Conservation (phyloP, 352 stramenopile species). For the Globisporangium cederbergense region DNA sequence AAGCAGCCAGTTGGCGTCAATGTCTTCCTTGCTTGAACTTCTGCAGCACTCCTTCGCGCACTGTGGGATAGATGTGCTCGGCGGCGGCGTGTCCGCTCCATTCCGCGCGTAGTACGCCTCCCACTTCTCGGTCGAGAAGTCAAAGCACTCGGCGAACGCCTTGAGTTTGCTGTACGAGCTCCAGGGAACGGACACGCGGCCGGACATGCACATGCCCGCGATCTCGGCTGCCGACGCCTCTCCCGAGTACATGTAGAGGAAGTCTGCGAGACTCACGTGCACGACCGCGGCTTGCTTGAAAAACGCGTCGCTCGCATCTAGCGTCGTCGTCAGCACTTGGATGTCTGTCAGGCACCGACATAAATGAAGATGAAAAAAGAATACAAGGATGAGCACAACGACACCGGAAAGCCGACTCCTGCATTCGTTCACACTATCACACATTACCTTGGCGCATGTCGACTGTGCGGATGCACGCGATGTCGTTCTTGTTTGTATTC, state of each 20-base stretch:
- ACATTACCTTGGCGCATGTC: constrained; percentile 67
- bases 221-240: constrained; percentile 75
- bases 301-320: constrained; percentile 52
- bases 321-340: constrained; percentile 42
- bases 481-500: constrained; percentile 30
- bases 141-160: constrained; percentile 81
- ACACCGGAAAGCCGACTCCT: not conserved
- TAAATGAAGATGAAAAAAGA: not conserved
- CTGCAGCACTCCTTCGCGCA: constrained; percentile 65
- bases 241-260: constrained; percentile 87
- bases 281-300: constrained; percentile 63
- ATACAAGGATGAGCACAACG: constrained; percentile 2
- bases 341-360: constrained; percentile 30
- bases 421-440: not conserved
- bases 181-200: constrained; percentile 81
- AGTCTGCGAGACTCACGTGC: constrained; percentile 72
- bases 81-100: constrained; percentile 20
- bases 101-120: constrained; percentile 65
- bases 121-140: constrained; percentile 84
- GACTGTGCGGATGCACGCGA: constrained; percentile 72
- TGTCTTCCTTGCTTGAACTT: constrained; percentile 67
- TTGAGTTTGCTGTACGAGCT: constrained; percentile 79
- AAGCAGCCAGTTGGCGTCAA: constrained; percentile 81
- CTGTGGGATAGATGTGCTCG: constrained; percentile 20
- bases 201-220: constrained; percentile 81